These are phyloP conservation scores for Xylaria multiplex DNA, from an alignment of 2,329 filamentous ascomycete genomes.

Conservation along the genomic window DNA sequence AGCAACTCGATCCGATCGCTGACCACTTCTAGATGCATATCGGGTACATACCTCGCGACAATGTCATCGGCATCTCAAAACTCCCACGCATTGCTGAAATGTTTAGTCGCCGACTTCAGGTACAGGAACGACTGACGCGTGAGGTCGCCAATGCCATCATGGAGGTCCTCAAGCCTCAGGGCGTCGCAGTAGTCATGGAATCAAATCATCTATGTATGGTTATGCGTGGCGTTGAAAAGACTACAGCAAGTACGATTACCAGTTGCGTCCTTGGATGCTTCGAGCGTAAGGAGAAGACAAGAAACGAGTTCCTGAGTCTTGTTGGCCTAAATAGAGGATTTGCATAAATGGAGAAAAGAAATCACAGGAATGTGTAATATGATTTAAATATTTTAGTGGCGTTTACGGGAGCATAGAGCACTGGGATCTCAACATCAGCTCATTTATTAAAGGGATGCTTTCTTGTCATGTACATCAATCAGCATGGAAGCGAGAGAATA, in stretches of 20 bases:
- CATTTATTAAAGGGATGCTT: conserved; percentile 31
- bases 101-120: conserved; percentile 92
- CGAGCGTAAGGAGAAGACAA: conserved; percentile 89
- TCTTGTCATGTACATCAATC: conserved; percentile 35
- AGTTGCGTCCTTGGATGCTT: conserved; percentile 98
- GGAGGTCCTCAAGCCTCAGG: conserved; percentile 91
- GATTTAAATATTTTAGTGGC: conserved; percentile 35
- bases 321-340: conserved; percentile 65
- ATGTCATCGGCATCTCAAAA: conserved; percentile 93
- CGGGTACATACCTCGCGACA: conserved; percentile 91
- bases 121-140: conserved; percentile 95
- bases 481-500: conserved; percentile 33
- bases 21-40: conserved; percentile 83
- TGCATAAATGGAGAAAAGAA: conserved; percentile 30
- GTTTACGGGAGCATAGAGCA: conserved; percentile 38
- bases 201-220: conserved; percentile 98
- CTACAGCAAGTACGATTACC: conserved; percentile 85
- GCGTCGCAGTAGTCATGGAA: conserved; percentile 97
- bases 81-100: conserved; percentile 95
- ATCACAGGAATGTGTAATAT: conserved; percentile 1
- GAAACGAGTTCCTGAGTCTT: conserved; percentile 93
- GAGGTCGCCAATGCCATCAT: conserved; percentile 95
- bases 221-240: conserved; percentile 98
- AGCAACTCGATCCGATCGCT: background rate
- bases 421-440: conserved; percentile 48